Conservation (phyloP, 2,329 filamentous ascomycete species). For the Magnaporthiopsis poae region DNA sequence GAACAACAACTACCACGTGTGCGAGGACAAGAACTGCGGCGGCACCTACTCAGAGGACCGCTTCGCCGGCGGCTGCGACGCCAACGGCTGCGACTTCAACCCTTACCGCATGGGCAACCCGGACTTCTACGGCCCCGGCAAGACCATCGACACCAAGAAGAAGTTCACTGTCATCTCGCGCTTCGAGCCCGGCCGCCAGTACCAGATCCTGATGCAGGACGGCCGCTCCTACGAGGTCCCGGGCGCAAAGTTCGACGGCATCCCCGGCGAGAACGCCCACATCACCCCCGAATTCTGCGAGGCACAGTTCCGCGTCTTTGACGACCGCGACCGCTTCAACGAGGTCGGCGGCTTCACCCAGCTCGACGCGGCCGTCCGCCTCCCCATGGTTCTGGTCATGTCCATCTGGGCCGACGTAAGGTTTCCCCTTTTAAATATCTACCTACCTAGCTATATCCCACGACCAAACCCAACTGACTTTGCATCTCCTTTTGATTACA, state of each 20-base stretch:
- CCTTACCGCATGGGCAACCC: conserved; percentile 53
- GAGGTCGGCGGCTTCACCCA: conserved; percentile 41
- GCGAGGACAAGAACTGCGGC: conserved; percentile 36
- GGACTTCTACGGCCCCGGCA: conserved; percentile 50
- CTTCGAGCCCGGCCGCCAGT: conserved; percentile 39
- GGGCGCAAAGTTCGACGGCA: conserved; percentile 26
- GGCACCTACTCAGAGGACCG: conserved; percentile 39
- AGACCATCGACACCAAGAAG: conserved; percentile 45
- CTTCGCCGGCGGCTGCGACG: conserved; percentile 51
- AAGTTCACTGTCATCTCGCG: conserved; percentile 54
- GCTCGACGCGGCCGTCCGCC: conserved; percentile 41
- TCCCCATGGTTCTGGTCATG: conserved; percentile 55
- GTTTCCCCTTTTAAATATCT: not conserved
- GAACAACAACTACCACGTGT: conserved; percentile 36
- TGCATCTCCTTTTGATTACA: conserved; percentile 2
- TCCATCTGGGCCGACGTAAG: conserved; percentile 40
- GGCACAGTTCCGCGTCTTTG: conserved; percentile 41
- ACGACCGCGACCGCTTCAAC: conserved; percentile 41
- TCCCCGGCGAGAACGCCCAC: conserved; percentile 19
- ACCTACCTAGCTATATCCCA: too few species aligned
- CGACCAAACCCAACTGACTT: not conserved
- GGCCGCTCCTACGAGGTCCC: conserved; percentile 38
- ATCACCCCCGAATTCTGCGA: conserved; percentile 49
- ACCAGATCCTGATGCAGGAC: conserved; percentile 50
- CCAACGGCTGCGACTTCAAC: conserved; percentile 59